Percentiles rank a stretch among this genome's conserved stretches.
Conservation (phyloP, 2,329 filamentous ascomycete genomes). For the Colletotrichum costaricense region DNA sequence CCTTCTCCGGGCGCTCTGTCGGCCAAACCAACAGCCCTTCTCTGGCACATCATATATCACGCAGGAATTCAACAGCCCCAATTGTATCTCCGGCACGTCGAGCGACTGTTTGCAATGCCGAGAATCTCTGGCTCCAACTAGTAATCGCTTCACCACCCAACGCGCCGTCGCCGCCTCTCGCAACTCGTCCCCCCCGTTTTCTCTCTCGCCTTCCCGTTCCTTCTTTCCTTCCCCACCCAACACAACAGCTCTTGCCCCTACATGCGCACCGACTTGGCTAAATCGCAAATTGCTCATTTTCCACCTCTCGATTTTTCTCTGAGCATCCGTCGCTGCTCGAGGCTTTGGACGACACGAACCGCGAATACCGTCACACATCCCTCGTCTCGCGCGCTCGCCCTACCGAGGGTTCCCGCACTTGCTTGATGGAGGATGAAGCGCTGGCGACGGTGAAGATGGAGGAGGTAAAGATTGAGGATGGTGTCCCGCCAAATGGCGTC, state of each 20-base stretch:
- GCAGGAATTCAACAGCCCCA: not conserved
- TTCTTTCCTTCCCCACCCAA: slow-evolving; percentile 31
- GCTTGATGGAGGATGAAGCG: slow-evolving; percentile 55
- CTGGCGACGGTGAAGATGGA: slow-evolving; percentile 54
- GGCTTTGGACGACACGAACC: slow-evolving; percentile 21
- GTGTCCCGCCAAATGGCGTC: slow-evolving; percentile 46
- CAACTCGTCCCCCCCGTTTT: slow-evolving; percentile 32
- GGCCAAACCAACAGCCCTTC: not conserved
- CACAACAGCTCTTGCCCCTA: slow-evolving; percentile 14
- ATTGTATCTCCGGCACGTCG: not conserved
- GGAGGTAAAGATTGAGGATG: slow-evolving; percentile 57
- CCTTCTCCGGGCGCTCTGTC: not conserved
- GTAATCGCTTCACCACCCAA: slow-evolving; percentile 29
- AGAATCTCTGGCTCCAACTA: slow-evolving; percentile 35
- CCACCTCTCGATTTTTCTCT: not conserved
- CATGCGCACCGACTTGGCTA: slow-evolving; percentile 23
- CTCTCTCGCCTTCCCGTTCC: slow-evolving; percentile 17
- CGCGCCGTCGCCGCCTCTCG: slow-evolving; percentile 31
- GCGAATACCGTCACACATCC: slow-evolving; percentile 15
- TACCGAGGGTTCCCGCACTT: slow-evolving; percentile 16
- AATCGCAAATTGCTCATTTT: slow-evolving; percentile 9
- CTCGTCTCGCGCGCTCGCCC: slow-evolving; percentile 22
- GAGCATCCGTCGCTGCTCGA: slow-evolving; percentile 10
- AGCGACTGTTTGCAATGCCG: slow-evolving; percentile 32
- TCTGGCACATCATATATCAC: not conserved